Evolutionary conservation across 257 asterid species (phyloP).

Genomic region (Mitragyna speciosa): DNA sequence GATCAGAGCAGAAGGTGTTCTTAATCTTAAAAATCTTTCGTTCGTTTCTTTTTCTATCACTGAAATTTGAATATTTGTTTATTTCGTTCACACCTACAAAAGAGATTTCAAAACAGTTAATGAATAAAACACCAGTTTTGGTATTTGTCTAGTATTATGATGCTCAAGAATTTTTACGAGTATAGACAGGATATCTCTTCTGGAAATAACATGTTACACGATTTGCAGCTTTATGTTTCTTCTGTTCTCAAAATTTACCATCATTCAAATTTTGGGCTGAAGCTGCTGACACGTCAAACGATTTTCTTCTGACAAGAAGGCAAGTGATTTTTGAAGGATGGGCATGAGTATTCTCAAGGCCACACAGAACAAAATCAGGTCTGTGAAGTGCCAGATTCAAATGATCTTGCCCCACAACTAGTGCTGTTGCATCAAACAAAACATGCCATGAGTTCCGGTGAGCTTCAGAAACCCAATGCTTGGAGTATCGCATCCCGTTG

Average conservation of each 20-base stretch:
- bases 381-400: constrained; percentile 61
- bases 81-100: not conserved
- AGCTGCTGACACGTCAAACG: constrained; percentile 49
- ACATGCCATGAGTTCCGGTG: constrained; percentile 82
- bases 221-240: not conserved
- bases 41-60: not conserved
- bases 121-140: not conserved
- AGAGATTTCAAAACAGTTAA: not conserved
- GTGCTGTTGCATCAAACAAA: constrained; percentile 57
- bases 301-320: constrained; percentile 61
- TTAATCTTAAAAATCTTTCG: too few species aligned
- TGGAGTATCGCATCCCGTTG: constrained; percentile 47
- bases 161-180: not conserved
- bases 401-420: constrained; percentile 44
- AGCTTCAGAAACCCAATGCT: constrained; percentile 89
- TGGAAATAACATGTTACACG: not conserved
- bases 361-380: constrained; percentile 65
- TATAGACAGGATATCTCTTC: not conserved
- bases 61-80: too few species aligned
- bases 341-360: constrained; percentile 43
- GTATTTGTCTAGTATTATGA: not conserved
- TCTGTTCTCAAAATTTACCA: not conserved
- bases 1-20: not conserved
- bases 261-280: constrained; percentile 24
- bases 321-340: constrained; percentile 59